A percentile compares a stretch with the other conserved stretches of the same genome.
These are phyloP conservation scores for Hanseniaspora lindneri DNA, from an alignment of 805 yeast species.

Conservation along the genomic window DNA sequence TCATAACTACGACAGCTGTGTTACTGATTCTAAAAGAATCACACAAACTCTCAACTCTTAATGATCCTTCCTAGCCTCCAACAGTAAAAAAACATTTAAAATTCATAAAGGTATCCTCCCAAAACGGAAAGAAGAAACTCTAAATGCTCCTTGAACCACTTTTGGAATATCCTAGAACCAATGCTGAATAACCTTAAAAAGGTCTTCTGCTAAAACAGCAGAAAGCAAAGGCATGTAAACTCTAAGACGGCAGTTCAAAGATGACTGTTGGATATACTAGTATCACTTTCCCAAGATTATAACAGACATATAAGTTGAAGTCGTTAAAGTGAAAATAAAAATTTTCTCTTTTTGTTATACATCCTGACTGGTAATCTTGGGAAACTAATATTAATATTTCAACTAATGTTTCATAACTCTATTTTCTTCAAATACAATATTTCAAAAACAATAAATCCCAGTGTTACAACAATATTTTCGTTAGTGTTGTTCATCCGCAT, in stretches of 20 bases:
- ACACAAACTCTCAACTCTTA: conserved; percentile 62
- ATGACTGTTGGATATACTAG: conserved; percentile 34
- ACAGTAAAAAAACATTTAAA: conserved; percentile 23
- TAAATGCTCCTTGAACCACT: conserved; percentile 34
- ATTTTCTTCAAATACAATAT: background rate
- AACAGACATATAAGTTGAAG: conserved; percentile 62
- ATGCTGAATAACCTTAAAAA: conserved; percentile 11
- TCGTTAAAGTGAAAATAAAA: conserved; percentile 19
- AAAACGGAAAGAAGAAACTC: conserved; percentile 29
- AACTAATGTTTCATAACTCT: background rate
- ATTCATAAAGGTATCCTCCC: conserved; percentile 29
- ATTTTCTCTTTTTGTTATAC: conserved; percentile 25
- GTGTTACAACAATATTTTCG: no score
- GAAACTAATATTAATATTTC: conserved; percentile 10
- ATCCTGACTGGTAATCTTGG: conserved; percentile 90
- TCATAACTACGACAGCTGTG: conserved; percentile 72
- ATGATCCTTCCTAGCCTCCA: conserved; percentile 41
- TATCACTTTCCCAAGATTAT: conserved; percentile 89
- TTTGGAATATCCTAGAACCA: conserved; percentile 19
- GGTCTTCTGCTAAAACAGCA: conserved; percentile 28
- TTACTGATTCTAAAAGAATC: conserved; percentile 4
- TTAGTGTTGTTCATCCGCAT: no score
- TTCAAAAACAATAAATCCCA: background rate
- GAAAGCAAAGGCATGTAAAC: conserved; percentile 29
- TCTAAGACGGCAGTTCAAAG: conserved; percentile 29